Evolutionary conservation across 2,329 filamentous ascomycete genomes (phyloP).

Genomic region (Aspergillus neoniger): DNA sequence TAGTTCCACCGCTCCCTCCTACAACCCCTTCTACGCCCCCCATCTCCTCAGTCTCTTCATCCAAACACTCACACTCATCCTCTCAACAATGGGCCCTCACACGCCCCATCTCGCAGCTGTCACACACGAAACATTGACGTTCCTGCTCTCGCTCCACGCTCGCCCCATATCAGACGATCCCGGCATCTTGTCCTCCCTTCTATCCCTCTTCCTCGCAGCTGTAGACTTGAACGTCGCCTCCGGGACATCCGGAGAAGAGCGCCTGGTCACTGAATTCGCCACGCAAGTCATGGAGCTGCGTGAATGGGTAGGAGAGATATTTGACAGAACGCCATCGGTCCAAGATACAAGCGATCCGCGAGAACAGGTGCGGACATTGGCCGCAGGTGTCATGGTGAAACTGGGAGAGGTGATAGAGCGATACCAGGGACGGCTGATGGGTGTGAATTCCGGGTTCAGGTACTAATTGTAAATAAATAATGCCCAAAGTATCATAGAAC

Average conservation of each 20-base stretch:
- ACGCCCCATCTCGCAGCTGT: conserved; percentile 75
- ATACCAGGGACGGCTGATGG: conserved; percentile 75
- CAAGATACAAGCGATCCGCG: conserved; percentile 52
- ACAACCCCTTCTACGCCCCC: conserved; percentile 70
- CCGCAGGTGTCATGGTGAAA: conserved; percentile 78
- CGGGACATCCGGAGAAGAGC: conserved; percentile 58
- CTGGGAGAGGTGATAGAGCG: conserved; percentile 79
- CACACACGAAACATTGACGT: conserved; percentile 78
- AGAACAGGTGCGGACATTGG: conserved; percentile 55
- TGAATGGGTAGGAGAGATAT: conserved; percentile 79
- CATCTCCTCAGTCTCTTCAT: conserved; percentile 77
- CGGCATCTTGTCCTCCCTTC: conserved; percentile 68
- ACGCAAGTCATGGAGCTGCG: conserved; percentile 80
- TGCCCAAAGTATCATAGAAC: too few species aligned
- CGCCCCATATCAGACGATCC: conserved; percentile 60
- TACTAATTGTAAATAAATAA: too few species aligned
- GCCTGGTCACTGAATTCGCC: conserved; percentile 72
- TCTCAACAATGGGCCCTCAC: conserved; percentile 80
- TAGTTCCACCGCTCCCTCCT: conserved; percentile 39
- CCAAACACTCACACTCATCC: conserved; percentile 79
- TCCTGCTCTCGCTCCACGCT: conserved; percentile 71
- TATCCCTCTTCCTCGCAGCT: conserved; percentile 77
- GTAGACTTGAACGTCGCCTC: conserved; percentile 71
- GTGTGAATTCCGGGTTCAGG: conserved; percentile 58
- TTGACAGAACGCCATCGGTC: conserved; percentile 57